These are phyloP conservation scores for Tillandsia leiboldiana DNA, from an alignment of 176 grass and related monocot genomes.

Conservation along the genomic window DNA sequence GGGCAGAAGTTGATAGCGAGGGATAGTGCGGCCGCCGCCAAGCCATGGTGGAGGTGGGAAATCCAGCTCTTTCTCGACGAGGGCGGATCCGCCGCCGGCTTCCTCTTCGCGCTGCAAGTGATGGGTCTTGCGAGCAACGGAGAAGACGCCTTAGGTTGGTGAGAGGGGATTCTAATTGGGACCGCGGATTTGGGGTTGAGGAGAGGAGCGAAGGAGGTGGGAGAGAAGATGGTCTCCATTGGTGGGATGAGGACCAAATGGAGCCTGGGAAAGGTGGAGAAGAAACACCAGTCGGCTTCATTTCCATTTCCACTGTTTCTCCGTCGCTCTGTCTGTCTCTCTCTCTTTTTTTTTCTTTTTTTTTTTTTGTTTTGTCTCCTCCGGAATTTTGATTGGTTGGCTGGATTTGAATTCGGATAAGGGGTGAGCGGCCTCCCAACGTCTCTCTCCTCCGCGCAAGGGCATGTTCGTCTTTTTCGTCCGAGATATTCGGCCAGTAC, in stretches of 20 bases:
- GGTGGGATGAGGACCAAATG: constrained; percentile 9
- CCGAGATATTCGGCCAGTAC: too few relatives aligned
- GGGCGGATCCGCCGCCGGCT: background rate
- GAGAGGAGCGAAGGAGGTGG: constrained; percentile 40
- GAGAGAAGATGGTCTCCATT: constrained; percentile 90
- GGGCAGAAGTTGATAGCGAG: constrained; percentile 68
- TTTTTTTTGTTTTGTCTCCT: background rate
- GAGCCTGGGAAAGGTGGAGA: constrained; percentile 16
- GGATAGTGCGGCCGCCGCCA: constrained; percentile 59
- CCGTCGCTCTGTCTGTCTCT: constrained; percentile 6
- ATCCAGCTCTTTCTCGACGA: constrained; percentile 33
- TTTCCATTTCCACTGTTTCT: too few relatives aligned
- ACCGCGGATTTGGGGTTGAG: constrained; percentile 29
- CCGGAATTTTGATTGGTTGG: constrained; percentile 74
- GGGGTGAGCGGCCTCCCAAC: constrained; percentile 23
- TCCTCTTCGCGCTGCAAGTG: constrained; percentile 36
- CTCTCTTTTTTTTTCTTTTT: constrained; percentile 21
- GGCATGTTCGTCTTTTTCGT: background rate
- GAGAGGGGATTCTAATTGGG: constrained; percentile 2
- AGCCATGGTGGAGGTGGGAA: constrained; percentile 66
- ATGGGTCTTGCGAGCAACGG: constrained; percentile 19
- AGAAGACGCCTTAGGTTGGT: constrained; percentile 8
- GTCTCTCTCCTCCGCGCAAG: background rate
- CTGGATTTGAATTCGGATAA: constrained; percentile 74
- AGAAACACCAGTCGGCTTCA: background rate